Base-by-base conservation (phyloP, 1,284 basidiomycete genomes). In the Cutaneotrichosporon sp. region DNA sequence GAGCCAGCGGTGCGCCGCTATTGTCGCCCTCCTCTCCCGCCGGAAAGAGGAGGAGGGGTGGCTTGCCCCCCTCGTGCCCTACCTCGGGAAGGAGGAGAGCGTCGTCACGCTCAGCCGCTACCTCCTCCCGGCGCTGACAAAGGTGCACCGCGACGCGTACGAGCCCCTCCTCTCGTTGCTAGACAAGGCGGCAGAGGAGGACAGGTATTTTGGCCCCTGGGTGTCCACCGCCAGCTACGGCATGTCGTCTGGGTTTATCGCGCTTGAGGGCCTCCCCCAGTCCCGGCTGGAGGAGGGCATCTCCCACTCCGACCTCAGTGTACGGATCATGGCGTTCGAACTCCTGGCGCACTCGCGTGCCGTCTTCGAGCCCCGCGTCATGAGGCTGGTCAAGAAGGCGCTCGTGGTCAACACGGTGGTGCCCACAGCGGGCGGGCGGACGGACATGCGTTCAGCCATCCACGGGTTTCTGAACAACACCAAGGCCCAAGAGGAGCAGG, bases 241-340 rank as follows among this genome's bases (percentile, higher is more conserved):
- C 7, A 69, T 79, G 6, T 65, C 69, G 24, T 56, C 57, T 3
- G 70, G 69, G 2, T 54, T 65, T 0, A 27, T 73, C 4, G 54
- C 53, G 3, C 62, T 77, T 11, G 45, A 46, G 2, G 66, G 68
- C 4, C 58, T 79, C 4, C 68, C 70, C 3, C 29, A 9, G 10
- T 45, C 58, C 18, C 60, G 67, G 13, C 49, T 77, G 22, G 47
- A 66, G 22, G 65, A 70, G 45, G 75, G 71, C 0, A 59, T 76
- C 1, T 56, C 60, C 2, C 74, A 76, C 62, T 68, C 62, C 33
- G 71, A 73, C 45, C 36, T 62, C 18, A 60, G 65, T 20, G 66
- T 77, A 4, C 67, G 75, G 14, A 60, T 77, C 9, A 59, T 69
- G 49, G 74, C 72, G 6, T 75, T 76, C 49, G 66, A 72, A 46